Evolutionary conservation across 1,284 basidiomycete species (phyloP).

Genomic region (Tausonia pullulans): DNA sequence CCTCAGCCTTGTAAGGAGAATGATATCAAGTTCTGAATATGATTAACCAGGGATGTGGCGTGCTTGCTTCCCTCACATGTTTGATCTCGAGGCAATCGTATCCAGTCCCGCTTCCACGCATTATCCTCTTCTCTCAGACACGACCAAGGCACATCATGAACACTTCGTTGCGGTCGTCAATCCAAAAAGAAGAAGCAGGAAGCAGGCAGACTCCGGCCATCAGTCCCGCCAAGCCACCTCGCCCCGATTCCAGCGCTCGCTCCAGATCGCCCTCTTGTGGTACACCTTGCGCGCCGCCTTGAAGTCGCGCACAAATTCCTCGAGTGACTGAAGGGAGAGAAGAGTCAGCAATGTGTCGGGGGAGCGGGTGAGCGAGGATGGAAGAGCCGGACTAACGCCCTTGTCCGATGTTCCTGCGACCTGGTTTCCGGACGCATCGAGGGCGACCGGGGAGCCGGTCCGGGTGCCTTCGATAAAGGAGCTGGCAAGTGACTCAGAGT

Average conservation of each 20-base stretch:
- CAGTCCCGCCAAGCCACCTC: slow-evolving; percentile 67
- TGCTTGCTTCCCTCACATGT: too few relatives aligned
- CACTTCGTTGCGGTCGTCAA: background rate
- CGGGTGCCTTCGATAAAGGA: slow-evolving; percentile 56
- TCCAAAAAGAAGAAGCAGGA: background rate
- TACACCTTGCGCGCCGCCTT: slow-evolving; percentile 72
- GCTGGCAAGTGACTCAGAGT: slow-evolving; percentile 67
- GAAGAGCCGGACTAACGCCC: background rate
- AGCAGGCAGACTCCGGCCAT: background rate
- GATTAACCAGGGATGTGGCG: too few relatives aligned
- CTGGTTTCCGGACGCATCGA: slow-evolving; percentile 30
- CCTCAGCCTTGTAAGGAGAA: too few relatives aligned
- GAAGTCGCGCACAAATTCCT: slow-evolving; percentile 77
- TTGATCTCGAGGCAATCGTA: too few relatives aligned
- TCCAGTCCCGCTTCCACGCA: too few relatives aligned
- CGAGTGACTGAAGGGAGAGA: slow-evolving; percentile 38
- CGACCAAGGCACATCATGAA: background rate
- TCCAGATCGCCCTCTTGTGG: slow-evolving; percentile 81
- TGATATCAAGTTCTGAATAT: too few relatives aligned
- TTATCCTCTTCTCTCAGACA: background rate
- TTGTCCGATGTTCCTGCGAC: slow-evolving; percentile 1
- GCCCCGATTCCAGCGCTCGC: slow-evolving; percentile 68
- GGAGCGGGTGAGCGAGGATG: background rate
- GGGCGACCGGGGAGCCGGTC: slow-evolving; percentile 28
- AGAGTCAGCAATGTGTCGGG: background rate